These are phyloP conservation scores for Pulveroboletus sp. DNA, from an alignment of 768 basidiomycete genomes.

Conservation along the genomic window DNA sequence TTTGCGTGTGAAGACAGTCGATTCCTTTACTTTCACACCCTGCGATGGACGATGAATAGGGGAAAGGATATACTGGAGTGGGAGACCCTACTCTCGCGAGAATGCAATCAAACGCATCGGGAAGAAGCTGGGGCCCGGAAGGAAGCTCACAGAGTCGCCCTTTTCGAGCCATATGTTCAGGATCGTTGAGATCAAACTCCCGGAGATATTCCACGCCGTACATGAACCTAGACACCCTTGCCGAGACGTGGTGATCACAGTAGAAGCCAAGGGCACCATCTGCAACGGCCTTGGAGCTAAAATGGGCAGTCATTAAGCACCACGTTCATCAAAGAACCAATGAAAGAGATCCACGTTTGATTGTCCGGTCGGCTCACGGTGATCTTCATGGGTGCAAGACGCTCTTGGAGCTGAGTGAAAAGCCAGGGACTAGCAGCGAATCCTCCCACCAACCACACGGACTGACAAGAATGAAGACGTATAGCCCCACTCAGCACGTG, in stretches of 20 bases:
- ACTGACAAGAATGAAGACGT: slow-evolving; percentile 37
- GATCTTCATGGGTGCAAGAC: slow-evolving; percentile 50
- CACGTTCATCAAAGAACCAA: slow-evolving; percentile 8
- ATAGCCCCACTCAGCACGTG: background rate
- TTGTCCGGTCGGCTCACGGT: slow-evolving; percentile 72
- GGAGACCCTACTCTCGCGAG: slow-evolving; percentile 52
- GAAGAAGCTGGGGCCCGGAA: slow-evolving; percentile 70
- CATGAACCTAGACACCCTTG: slow-evolving; percentile 75
- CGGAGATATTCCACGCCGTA: slow-evolving; percentile 79
- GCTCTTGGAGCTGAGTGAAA: slow-evolving; percentile 69
- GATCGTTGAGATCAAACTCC: slow-evolving; percentile 58
- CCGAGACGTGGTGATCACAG: slow-evolving; percentile 79
- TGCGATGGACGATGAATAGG: slow-evolving; percentile 25
- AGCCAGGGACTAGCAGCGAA: slow-evolving; percentile 83
- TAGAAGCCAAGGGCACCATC: slow-evolving; percentile 83
- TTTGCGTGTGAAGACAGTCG: slow-evolving; percentile 74
- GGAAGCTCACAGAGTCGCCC: slow-evolving; percentile 70
- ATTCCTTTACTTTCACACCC: slow-evolving; percentile 75
- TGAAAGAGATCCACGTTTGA: slow-evolving; percentile 53
- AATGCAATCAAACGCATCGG: slow-evolving; percentile 81
- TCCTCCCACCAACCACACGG: slow-evolving; percentile 80
- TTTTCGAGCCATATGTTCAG: slow-evolving; percentile 60
- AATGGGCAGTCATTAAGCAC: slow-evolving; percentile 3
- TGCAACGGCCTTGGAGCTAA: slow-evolving; percentile 80
- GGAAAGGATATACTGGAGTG: background rate